Evolutionary conservation across 2,329 filamentous ascomycete species (phyloP).

Genomic region (Catunica adiposa): DNA sequence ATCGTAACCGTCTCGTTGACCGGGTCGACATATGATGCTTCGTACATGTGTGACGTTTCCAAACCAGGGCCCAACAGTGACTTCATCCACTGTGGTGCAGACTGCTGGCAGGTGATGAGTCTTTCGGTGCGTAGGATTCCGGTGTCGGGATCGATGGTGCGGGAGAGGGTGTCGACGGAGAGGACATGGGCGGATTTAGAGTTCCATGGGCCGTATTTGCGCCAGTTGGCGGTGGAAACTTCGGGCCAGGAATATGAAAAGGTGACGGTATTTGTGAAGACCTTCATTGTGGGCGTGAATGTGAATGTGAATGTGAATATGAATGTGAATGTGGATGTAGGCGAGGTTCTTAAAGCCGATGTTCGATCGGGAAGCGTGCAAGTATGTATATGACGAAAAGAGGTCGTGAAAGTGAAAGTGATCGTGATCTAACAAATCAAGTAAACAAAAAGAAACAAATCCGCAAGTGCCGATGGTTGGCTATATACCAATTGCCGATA

Average conservation of each 20-base stretch:
- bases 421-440: no score
- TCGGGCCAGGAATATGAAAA: conserved; percentile 99
- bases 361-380: neutral
- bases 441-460: no score
- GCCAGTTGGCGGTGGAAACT: conserved; percentile 94
- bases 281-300: conserved; percentile 52
- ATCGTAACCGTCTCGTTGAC: conserved; percentile 75
- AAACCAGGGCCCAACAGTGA: conserved; percentile 56
- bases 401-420: no score
- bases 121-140: conserved; percentile 46
- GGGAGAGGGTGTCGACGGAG: conserved; percentile 81
- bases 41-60: conserved; percentile 78
- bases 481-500: no score
- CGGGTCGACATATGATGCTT: conserved; percentile 89
- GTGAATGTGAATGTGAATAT: neutral
- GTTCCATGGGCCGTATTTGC: conserved; percentile 98
- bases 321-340: neutral
- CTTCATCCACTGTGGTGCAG: conserved; percentile 63
- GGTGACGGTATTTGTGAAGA: conserved; percentile 77
- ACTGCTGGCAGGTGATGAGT: conserved; percentile 45
- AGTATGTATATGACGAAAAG: no score
- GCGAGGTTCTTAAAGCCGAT: neutral
- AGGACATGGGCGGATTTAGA: conserved; percentile 94
- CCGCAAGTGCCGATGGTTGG: no score
- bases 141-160: conserved; percentile 39